Base-by-base conservation (phyloP, 176 grass and related monocot species). In the Cenchrus americanus region DNA sequence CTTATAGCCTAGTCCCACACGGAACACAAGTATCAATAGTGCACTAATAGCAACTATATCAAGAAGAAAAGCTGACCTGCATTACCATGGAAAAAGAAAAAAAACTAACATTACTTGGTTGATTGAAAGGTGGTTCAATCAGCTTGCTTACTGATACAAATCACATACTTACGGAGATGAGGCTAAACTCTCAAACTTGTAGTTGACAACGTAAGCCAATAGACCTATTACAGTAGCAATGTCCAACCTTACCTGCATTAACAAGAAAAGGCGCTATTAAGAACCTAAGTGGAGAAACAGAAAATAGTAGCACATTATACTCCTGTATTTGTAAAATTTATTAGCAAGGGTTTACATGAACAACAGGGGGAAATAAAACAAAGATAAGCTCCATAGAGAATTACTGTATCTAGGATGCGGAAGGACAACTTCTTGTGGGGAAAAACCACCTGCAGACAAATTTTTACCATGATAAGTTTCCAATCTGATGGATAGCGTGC, bases 151-250 rank as follows among this genome's bases (percentile, higher is more conserved):
- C n/a, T 59, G 54, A 83, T 83, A 76, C 23, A 42, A 81, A 85
- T 87, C 76, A 95, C 89, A 98, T 90, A 92, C 92, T 88, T 98
- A 98, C 96, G 96, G 96, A 83, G 93, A 98, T 52, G 96, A 93
- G 32, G 83, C 91, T 79, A 98, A 93, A 79, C 82, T 95, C 87
- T 95, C 89, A 78, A 98, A 98, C 76, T 92, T 98, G 65, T 98
- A 98, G 90, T 98, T 98, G 21, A 98, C 86, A 19, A 90, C 85
- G 74, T 92, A 98, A 42, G 96, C 93, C 80, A 95, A 86, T 73
- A 90, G 77, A 57, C 96, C 96, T 88, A 98, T 43, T 58, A 93
- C 69, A 0, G 90, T 90, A 85, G 93, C 96, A 77, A 93, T 74
- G 83, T 98, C 96, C 64, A 98, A 70, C 61, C 96, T 88, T 78